A percentile compares a stretch with the other conserved stretches of the same genome.
phyloP scores from a whole-genome alignment of 192 early-diverging fungal genomes.

The Gonapodya prolifera region DNA sequence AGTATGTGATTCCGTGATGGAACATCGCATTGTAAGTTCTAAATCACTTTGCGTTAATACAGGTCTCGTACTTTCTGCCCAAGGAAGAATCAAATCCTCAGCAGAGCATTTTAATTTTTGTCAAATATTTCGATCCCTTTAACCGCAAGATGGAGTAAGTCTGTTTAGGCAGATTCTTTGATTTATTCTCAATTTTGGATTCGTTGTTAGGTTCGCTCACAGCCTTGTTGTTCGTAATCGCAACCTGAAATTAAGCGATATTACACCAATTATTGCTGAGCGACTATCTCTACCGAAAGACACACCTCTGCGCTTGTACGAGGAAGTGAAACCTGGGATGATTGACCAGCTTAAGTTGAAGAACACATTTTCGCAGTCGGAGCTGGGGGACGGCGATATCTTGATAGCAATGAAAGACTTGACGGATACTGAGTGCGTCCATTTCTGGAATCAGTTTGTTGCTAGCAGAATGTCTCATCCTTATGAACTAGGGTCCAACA shows the following conservation, averaged over 20 bases:
- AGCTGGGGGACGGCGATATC: conserved; percentile 92
- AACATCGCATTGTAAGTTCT: not conserved
- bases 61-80: conserved; percentile 9
- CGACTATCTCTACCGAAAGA: conserved; percentile 38
- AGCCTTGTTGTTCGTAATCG: conserved; percentile 13
- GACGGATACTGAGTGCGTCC: conserved; percentile 29
- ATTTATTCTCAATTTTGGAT: not conserved
- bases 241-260: conserved; percentile 35
- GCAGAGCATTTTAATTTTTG: conserved; percentile 50
- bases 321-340: conserved; percentile 89
- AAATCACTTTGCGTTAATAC: not conserved
- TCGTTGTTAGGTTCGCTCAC: conserved; percentile 16
- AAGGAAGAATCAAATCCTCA: conserved; percentile 14
- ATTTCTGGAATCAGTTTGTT: not conserved
- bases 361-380: conserved; percentile 52
- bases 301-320: conserved; percentile 51
- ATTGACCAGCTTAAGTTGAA: conserved; percentile 54
- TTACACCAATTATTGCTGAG: conserved; percentile 37
- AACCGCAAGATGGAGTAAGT: conserved; percentile 44
- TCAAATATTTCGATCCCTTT: conserved; percentile 72
- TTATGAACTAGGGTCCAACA: conserved; percentile 14
- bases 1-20: not conserved
- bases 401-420: conserved; percentile 62
- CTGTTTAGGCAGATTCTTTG: conserved; percentile 13
- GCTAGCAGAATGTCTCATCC: not conserved